Evolutionary conservation across 306 rosid species (phyloP).

Genomic region (Benincasa hispida): DNA sequence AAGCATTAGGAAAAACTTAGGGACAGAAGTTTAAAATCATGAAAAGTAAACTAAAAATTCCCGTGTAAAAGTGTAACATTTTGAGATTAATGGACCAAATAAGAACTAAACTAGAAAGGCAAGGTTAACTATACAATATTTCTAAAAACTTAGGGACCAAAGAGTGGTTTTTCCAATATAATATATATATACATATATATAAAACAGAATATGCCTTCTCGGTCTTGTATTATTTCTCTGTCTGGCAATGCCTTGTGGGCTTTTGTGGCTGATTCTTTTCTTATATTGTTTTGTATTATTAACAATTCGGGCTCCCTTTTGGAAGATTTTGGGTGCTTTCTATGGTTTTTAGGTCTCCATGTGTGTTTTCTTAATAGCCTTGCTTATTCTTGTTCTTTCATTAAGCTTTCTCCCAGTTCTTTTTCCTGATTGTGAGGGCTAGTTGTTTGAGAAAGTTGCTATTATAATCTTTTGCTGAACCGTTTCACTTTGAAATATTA

Average conservation of each 20-base stretch:
- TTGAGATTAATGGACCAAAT: too few species aligned
- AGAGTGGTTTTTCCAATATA: too few species aligned
- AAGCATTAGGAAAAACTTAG: too few species aligned
- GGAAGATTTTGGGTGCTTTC: neutral
- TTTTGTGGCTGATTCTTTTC: neutral
- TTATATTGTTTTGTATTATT: neutral
- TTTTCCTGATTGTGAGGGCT: neutral
- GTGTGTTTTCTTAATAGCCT: neutral
- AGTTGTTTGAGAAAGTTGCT: slow-evolving; percentile 12
- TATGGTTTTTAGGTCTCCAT: neutral
- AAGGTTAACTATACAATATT: too few species aligned
- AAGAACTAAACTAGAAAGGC: too few species aligned
- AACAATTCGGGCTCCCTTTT: neutral
- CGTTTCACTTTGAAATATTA: slow-evolving; percentile 17
- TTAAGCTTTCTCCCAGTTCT: neutral
- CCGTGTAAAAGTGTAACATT: too few species aligned
- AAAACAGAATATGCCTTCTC: neutral
- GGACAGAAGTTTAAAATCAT: too few species aligned
- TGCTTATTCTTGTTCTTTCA: neutral
- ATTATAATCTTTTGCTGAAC: slow-evolving; percentile 12
- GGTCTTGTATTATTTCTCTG: neutral
- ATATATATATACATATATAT: too few species aligned
- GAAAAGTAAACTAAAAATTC: too few species aligned
- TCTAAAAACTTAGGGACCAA: too few species aligned
- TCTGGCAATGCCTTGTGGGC: neutral